Evolutionary conservation across 768 basidiomycete species (phyloP).

Genomic region (Leccinum incarnatum): DNA sequence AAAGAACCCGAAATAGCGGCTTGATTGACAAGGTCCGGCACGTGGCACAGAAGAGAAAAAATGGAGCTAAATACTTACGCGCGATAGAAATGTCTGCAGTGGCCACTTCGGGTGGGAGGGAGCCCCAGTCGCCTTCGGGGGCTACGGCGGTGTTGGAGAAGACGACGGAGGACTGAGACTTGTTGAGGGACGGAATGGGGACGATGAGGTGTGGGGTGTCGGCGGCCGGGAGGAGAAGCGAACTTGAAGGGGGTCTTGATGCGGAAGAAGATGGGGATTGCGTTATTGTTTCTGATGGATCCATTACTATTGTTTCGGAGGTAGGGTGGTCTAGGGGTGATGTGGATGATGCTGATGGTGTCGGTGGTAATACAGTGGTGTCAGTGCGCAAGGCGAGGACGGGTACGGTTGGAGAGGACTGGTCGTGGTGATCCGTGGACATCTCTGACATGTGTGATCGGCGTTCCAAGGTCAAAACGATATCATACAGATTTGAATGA

Average conservation of each 20-base stretch:
- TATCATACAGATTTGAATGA: conserved; percentile 18
- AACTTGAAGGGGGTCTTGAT: conserved; percentile 19
- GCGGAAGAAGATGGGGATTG: conserved; percentile 10
- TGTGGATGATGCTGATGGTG: conserved; percentile 14
- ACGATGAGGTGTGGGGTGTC: conserved; percentile 35
- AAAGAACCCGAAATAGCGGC: background rate
- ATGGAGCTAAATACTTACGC: conserved; percentile 38
- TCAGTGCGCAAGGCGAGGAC: conserved; percentile 14
- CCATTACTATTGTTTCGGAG: conserved; percentile 18
- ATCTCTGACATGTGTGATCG: conserved; percentile 21
- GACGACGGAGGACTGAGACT: conserved; percentile 42
- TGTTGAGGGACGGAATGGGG: conserved; percentile 36
- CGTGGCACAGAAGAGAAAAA: conserved; percentile 1
- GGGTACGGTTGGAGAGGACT: conserved; percentile 14
- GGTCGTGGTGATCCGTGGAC: conserved; percentile 25
- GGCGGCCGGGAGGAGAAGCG: conserved; percentile 7
- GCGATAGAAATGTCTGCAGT: conserved; percentile 58
- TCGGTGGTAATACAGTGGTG: conserved; percentile 25
- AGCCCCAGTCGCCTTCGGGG: conserved; percentile 37
- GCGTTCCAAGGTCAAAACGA: conserved; percentile 12
- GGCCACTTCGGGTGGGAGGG: conserved; percentile 49
- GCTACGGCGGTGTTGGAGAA: conserved; percentile 42
- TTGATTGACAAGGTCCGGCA: conserved; percentile 7
- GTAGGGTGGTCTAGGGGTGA: conserved; percentile 23
- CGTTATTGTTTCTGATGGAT: conserved; percentile 17